These are phyloP conservation scores for Sphaceloma murrayae DNA, from an alignment of 2,329 filamentous ascomycete species.

Conservation along the genomic window DNA sequence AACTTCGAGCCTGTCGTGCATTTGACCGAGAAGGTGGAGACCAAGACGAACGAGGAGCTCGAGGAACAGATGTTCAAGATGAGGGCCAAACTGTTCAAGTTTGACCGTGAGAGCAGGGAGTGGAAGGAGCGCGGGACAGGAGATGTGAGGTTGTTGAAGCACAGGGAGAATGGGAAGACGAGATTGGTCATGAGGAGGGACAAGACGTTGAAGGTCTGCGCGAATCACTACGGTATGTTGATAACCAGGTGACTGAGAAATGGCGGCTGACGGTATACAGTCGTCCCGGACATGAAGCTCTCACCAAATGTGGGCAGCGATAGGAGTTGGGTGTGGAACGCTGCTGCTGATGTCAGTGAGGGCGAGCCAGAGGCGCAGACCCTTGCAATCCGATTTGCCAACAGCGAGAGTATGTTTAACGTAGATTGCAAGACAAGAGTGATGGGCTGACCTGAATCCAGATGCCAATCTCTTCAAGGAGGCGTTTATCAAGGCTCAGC, in stretches of 20 bases:
- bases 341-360: conserved; percentile 93
- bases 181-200: conserved; percentile 96
- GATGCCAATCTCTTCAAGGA: conserved; percentile 98
- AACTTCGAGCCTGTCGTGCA: conserved; percentile 96
- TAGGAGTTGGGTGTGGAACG: conserved; percentile 99
- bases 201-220: conserved; percentile 99
- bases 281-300: conserved; percentile 98
- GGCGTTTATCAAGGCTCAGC: conserved; percentile 89
- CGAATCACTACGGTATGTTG: conserved; percentile 91
- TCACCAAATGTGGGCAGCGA: conserved; percentile 96
- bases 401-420: conserved; percentile 77
- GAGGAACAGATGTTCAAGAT: conserved; percentile 99
- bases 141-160: conserved; percentile 92
- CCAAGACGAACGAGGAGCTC: conserved; percentile 94
- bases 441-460: conserved; percentile 35
- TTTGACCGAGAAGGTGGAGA: conserved; percentile 92
- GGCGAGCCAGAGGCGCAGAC: conserved; percentile 94
- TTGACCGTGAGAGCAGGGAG: conserved; percentile 80
- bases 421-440: too few relatives aligned
- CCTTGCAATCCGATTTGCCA: conserved; percentile 93
- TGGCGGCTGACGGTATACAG: conserved; percentile 37
- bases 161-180: conserved; percentile 97
- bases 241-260: conserved; percentile 15
- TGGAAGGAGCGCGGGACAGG: conserved; percentile 99
- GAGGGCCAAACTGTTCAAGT: conserved; percentile 99